Evolutionary conservation across 257 asterid species (phyloP), one percentile per base, ranked within the genome.

Genomic region (Jasminum sambac): DNA sequence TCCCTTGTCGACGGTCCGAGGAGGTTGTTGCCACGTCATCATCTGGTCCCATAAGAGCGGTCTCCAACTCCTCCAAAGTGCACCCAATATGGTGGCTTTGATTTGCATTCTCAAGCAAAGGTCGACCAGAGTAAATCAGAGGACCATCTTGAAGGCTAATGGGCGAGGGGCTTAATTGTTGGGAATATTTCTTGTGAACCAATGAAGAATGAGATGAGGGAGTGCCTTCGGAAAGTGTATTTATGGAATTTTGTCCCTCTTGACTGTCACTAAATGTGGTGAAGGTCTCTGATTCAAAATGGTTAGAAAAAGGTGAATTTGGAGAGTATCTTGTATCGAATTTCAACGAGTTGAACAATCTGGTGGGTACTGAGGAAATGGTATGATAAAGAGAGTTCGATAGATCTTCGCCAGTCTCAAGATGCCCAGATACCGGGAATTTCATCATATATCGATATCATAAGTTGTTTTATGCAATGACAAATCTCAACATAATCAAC

Each of bases 1-100:
- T 72, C 69, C 72, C 82, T 3, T 77, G 72, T 34, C 74, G 82
- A 58, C 60, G 64, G 57, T 69, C 72, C 2, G 86, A 70, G 44
- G 78, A 80, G 3, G 74, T 75, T 6, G 61, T 85, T 71, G 77
- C 85, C 67, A 79, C 83, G 8, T 82, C 90, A 4, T 80, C 83
- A 46, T 89, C 95, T 3, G 89, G 85, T 38, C 83, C 91, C 98
- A 92, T 89, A 59, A 90, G 88, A 72, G 80, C 90, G 69, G 78
- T 84, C 72, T 94, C 98, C 74, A 90, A 41, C 42, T 86, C 86
- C 64, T 72, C 85, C 80, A 94, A 71, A 21, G 88, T 82, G 73
- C 80, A 78, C 70, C 80, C 83, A 74, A 84, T 80, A 76, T 66
- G 80, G 13, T 61, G 88, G 71, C 69, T 84, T 74, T 69, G 70